Evolutionary conservation across 2,329 filamentous ascomycete genomes (phyloP), one percentile per base, ranked within the genome.

Genomic region (Teratosphaeria pseudoeucalypti): DNA sequence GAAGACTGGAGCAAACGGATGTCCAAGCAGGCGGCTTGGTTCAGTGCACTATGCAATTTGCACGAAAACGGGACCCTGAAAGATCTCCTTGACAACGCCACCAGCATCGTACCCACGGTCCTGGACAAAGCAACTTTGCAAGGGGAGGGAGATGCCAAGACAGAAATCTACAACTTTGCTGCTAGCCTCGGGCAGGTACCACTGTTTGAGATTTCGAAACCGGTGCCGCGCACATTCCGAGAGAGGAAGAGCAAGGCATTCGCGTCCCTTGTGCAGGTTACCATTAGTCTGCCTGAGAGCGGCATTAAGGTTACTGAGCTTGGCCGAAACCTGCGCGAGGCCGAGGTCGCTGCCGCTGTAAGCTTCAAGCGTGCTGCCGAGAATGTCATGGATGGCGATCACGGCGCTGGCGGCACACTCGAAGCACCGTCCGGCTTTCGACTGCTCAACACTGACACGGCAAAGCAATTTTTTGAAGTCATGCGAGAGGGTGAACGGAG

Each of bases 91-190:
- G 57, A 62, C 9, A 27, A 54, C 43, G 56, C 6, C 23, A 27
- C 12, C 52, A n/a, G 26, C 3, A 16, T 63, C 4, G 59, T 64
- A 32, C 58, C 61, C 11, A 57, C 60, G 37, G 58, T 62, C 6
- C 14, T 68, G 27, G 62, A 65, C 14, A 23, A 60, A 16, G 39
- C 63, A 49, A 61, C 61, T 10, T 34, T 69, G 58, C 56, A 58
- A 11, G 60, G 61, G 7, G 66, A 69, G 55, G 65, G 63, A 58
- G 65, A 69, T 56, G 65, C 66, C 10, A 68, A 66, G 49, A 23
- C 63, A 26, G 68, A 70, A 16, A 69, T 78, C 23, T 78, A 75
- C 65, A 74, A 77, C 59, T 77, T 76, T 65, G 74, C 74, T 39
- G 75, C 76, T 2, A 66, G 70, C 32, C 75, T 72, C 60, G 73